Evolutionary conservation across 768 basidiomycete genomes (phyloP), one percentile per base, ranked within the genome.

Genomic region (Suillus plorans): DNA sequence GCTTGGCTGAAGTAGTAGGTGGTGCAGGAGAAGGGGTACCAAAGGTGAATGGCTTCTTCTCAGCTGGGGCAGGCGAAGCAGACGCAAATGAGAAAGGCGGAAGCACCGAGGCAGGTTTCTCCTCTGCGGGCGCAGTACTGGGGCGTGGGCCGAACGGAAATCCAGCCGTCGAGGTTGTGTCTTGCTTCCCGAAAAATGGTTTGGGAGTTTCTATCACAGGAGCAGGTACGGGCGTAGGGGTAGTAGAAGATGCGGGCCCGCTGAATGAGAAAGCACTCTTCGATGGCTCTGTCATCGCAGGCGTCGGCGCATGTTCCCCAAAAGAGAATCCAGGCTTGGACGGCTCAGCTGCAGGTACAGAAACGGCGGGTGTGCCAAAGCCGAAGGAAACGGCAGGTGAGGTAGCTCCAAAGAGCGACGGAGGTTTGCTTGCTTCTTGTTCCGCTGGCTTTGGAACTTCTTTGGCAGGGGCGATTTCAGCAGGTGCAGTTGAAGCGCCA

Each of bases 91-190:
- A 72, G 44, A 80, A 79, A 18, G 71, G 62, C 60, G 75, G 74
- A 45, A 67, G 34, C 31, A 37, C 66, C 4, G 65, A 31, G 14
- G 68, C 44, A 44, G 71, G 62, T 62, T 75, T 77, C 39, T 65
- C 76, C 22, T 73, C 68, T 34, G 61, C 61, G 12, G 66, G 69
- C 31, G 72, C 71, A 12, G 72, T 68, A 20, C 52, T 68, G 8
- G 71, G 71, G 34, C 69, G 65, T 57, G 67, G 71, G 14, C 80
- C 81, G 67, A 89, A 88, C 6, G 80, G 71, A 69, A 88, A 88
- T 20, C 41, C 28, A 31, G 58, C 1, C 18, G 76, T 60, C 56
- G 69, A 67, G 45, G 64, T 41, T 62, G 72, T 68, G 42, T 69
- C 63, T 49, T 71, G 70, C 12, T 70, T 65, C 39, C 79, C 77